These are phyloP conservation scores for Buddleja alternifolia DNA, from an alignment of 257 asterid species.

Conservation along the genomic window DNA sequence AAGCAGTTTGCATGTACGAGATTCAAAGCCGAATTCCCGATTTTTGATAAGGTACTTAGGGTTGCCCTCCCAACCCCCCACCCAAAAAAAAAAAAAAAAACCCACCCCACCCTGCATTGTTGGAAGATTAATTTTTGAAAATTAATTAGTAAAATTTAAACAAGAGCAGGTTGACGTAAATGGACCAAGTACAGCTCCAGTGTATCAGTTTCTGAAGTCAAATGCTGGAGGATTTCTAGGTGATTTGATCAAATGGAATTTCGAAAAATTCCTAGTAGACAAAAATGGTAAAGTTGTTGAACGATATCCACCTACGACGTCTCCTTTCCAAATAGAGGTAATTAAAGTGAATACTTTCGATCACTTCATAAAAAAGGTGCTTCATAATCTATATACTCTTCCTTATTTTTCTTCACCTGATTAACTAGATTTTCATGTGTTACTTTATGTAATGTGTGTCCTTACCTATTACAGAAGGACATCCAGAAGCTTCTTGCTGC, in stretches of 20 bases:
- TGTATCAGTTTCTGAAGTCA: slow-evolving; percentile 83
- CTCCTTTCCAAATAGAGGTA: slow-evolving; percentile 95
- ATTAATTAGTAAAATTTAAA: slow-evolving; percentile 12
- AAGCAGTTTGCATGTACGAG: slow-evolving; percentile 88
- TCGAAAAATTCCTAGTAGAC: slow-evolving; percentile 93
- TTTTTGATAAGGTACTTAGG: slow-evolving; percentile 76
- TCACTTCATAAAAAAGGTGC: not conserved
- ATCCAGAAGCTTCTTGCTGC: slow-evolving; percentile 69
- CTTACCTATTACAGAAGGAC: slow-evolving; percentile 56
- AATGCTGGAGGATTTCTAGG: slow-evolving; percentile 85
- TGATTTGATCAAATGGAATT: slow-evolving; percentile 90
- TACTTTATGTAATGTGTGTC: not conserved
- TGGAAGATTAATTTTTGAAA: slow-evolving; percentile 27
- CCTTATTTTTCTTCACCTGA: not conserved
- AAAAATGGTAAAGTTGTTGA: slow-evolving; percentile 87
- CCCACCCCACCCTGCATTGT: too few relatives aligned
- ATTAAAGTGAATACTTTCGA: not conserved
- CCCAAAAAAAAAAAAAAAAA: too few relatives aligned
- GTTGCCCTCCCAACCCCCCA: not conserved
- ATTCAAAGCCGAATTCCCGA: slow-evolving; percentile 89
- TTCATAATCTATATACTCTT: not conserved
- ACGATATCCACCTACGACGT: slow-evolving; percentile 87
- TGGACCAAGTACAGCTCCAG: slow-evolving; percentile 92
- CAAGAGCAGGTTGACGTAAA: slow-evolving; percentile 97
- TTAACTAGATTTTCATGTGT: not conserved